Evolutionary conservation across 192 early-diverging fungal species (phyloP), one percentile per base, ranked within the genome.

Genomic region (Lobulomyces angularis): DNA sequence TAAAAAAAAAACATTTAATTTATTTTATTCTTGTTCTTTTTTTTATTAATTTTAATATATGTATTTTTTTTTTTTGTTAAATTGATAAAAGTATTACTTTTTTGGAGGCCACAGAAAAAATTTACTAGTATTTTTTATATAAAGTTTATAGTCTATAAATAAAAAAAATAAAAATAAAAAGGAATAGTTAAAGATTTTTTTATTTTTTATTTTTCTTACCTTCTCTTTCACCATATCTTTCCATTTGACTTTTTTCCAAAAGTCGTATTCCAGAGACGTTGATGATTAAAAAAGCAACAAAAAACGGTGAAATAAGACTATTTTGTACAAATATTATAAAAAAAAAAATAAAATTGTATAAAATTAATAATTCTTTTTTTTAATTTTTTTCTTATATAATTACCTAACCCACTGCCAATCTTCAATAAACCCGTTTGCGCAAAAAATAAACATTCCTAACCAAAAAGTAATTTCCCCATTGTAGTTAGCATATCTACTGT

Each of bases 391-490:
- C n/a, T n/a, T n/a, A n/a, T n/a, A n/a, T n/a, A n/a, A n/a, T n/a
- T n/a, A n/a, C 36, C 45, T 29, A n/a, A 72, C 56, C 56, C 56
- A 72, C 30, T 69, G 58, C 69, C 69, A 69, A 6, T 14, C 3
- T 26, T 65, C 62, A 6, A 55, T 48, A 20, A 72, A 59, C 2
- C 69, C 69, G 18, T 32, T 48, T 9, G 53, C 48, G 33, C 55
- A 57, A 26, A 72, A 50, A 14, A 69, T 35, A 36, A 66, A 69
- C 50, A 65, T 51, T 17, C 71, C 71, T 26, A 59, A 32, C 71
- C 71, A 74, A 19, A 74, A 45, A 7, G 49, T 35, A 14, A 67
- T 41, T 42, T 74, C 71, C 23, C 71, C 71, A 55, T 58, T 58
- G 52, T 72, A 72, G 45, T 72, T 72, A 6, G 69, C 53, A 33